Base-by-base conservation (phyloP, 2,329 filamentous ascomycete species). In the Gaeumannomyces sp. region DNA sequence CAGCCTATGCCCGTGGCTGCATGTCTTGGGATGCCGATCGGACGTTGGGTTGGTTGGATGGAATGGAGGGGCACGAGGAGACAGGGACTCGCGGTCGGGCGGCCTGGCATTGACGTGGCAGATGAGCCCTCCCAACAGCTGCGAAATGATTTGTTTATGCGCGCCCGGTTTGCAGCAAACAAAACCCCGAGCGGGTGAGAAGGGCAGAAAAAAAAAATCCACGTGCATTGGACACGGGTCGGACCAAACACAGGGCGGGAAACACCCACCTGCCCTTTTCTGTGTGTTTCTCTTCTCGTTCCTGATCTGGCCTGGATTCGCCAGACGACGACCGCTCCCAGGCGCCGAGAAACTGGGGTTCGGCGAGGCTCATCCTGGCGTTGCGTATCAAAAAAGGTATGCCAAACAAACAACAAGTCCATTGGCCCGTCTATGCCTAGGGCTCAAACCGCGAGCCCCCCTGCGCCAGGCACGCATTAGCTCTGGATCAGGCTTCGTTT, bases 31-130 rank as follows among this genome's bases (percentile, higher is more conserved):
- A 22, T 53, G 45, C 45, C 22, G 45, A 25, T 53, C 45, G 45
- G 45, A 53, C 45, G 45, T 53, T 53, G 45, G 45, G 45, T 19
- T 53, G 45, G 45, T 53, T 53, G 45, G 45, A 19, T 11, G 38
- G 45, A 53, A 53, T 53, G 38, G 19, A 16, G 38, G 45, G 45
- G 22, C 33, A 35, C 33, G 33, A 35, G 10, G 33, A 35, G 33
- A 14, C 33, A 10, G 11, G 33, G 33, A 35, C 33, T 35, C 33
- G 33, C 33, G 33, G 33, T 35, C 4, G 19, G 22, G 45, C 6
- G 16, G 7, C 22, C 31, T 31, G 59, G 62, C 62, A 64, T 64
- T 64, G 56, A 64, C 56, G 56, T 58, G 25, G 56, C 62, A 64
- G 31, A 59, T 64, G 33, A 53, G 45, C 45, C 22, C 45, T 53